phyloP scores from a whole-genome alignment of 2,329 filamentous ascomycete genomes.

The Cladosporium sp. region DNA sequence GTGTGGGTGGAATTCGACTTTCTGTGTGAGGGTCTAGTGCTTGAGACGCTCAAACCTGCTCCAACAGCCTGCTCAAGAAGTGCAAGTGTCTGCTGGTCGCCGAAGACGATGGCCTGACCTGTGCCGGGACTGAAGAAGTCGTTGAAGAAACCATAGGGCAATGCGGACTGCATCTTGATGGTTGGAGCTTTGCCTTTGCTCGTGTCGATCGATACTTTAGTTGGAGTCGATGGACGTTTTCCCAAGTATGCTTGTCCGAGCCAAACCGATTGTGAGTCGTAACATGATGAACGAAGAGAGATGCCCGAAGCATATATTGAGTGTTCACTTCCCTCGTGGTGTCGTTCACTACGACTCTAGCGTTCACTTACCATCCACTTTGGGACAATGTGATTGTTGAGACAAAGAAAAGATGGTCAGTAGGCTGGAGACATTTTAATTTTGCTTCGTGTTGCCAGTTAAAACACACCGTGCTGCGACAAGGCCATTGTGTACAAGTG shows the following conservation, averaged over 20 bases:
- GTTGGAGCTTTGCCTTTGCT: neutral
- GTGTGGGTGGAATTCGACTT: neutral
- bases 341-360: too few relatives aligned
- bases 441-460: too few relatives aligned
- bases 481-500: too few relatives aligned
- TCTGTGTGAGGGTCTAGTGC: neutral
- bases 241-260: neutral
- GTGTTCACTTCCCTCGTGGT: too few relatives aligned
- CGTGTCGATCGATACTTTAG: neutral
- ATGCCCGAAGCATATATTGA: too few relatives aligned
- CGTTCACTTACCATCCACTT: too few relatives aligned
- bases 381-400: too few relatives aligned
- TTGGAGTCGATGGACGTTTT: neutral
- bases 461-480: too few relatives aligned
- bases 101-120: neutral
- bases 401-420: too few relatives aligned
- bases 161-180: neutral
- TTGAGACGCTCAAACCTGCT: neutral
- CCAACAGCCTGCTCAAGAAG: neutral
- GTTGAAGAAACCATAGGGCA: neutral
- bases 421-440: too few relatives aligned
- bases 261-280: neutral
- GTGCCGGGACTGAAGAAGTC: neutral
- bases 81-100: neutral
- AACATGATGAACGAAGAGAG: neutral